Base-by-base conservation (phyloP, 768 basidiomycete genomes). In the Megacollybia marginata region DNA sequence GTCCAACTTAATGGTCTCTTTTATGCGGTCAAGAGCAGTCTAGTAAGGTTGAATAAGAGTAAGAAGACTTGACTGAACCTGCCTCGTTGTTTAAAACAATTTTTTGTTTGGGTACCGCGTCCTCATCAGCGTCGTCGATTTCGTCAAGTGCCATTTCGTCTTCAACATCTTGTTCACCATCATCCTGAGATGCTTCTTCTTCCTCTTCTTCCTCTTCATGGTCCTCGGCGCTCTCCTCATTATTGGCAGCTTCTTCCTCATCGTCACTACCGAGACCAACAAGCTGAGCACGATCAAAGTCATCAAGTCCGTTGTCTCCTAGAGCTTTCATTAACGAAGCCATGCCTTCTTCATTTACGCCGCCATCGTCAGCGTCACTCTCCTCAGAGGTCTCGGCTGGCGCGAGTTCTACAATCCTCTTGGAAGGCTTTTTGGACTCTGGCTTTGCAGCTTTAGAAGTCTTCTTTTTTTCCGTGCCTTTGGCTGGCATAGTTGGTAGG, bases 61-160 rank as follows among this genome's bases (percentile, higher is more conserved):
- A 43, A 33, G 44, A 33, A 18, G 19, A 48, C 44, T 32, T 1
- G 31, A 50, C 44, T 28, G 23, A 31, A 70, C 80, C 43, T 46
- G 87, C 92, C 57, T 76, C 78, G 66, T 94, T 88, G 71, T 94
- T 82, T 48, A 90, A 80, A 55, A 84, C 83, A 43, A 91, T 66
- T 70, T 92, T 94, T 72, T 85, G 85, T 51, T 72, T 73, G n/a
- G 86, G 89, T 28, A 92, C 75, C 1, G 72, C 78, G 59, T 95
- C 93, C 49, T 89, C 86, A 53, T 92, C 88, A 12, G 91, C 72
- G 15, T 74, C 76, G 15, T 83, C 82, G 6, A 80, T 68, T 36
- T 90, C 85, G 55, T 92, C 90, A 9, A 92, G 66, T 1, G 78
- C 73, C 31, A 89, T 61, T 10, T 69, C 75, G 12, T 76, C 70